Base-by-base conservation (phyloP, 306 rosid genomes). In the Arachis hypogaea region DNA sequence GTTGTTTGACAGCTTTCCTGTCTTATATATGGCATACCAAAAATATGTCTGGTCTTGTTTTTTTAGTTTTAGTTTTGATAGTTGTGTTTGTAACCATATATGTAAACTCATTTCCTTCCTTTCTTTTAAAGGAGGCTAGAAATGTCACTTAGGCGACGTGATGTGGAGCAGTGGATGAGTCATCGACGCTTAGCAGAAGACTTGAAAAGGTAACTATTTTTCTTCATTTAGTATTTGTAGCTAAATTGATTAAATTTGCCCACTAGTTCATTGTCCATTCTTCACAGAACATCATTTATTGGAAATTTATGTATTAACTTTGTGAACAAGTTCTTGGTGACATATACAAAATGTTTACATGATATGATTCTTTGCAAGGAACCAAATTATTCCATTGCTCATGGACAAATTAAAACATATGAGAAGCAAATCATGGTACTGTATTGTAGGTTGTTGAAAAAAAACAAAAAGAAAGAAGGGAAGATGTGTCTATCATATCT, bases 121-220 rank as follows among this genome's bases (percentile, higher is more conserved):
- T 73, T 65, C 56, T 64, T 56, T 66, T 47, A 11, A 50, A 79
- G 82, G 83, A 67, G 74, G 59, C 66, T 79, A 6, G 83, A 79
- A 68, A 79, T 59, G 83, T 79, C 83, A 59, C 83, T 79, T 60
- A 73, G 78, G 52, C 75, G 22, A 59, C 75, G 75, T 52, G 82
- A 79, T 73, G 78, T 79, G 59, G 83, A 79, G 65, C 70, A 79
- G 43, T 79, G 83, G 83, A 79, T 79, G 83, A 79, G 78, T 43
- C 83, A 73, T 59, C 54, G 83, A 12, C 78, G 78, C 60, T 30
- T 79, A 67, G 71, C 10, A 29, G 60, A 41, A 5, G 54, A 73
- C 30, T 52, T 79, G 18, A 73, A 70, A 73, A 73, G 78, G 82
- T 78, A 71, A 7, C 3, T 1, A 0, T 33, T 36, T 45, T 45